Conservation (phyloP, 2,329 filamentous ascomycete genomes). For the Ceratocystis huliohia region DNA sequence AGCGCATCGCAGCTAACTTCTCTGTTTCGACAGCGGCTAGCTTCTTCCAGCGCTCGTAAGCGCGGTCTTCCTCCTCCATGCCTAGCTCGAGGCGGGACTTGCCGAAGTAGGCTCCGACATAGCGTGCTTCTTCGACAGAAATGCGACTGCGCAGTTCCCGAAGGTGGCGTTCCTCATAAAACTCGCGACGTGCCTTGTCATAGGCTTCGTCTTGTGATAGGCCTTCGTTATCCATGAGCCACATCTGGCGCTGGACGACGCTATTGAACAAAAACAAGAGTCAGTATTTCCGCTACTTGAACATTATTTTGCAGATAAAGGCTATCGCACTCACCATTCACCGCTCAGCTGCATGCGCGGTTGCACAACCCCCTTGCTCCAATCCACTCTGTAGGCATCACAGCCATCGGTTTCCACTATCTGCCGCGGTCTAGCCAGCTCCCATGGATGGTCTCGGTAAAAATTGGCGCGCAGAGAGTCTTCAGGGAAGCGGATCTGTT, state of each 20-base stretch:
- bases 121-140: conserved; percentile 73
- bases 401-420: conserved; percentile 76
- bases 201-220: conserved; percentile 61
- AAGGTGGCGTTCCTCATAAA: conserved; percentile 70
- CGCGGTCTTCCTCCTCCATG: conserved; percentile 67
- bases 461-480: conserved; percentile 70
- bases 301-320: not conserved
- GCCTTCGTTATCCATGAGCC: conserved; percentile 56
- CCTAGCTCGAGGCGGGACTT: conserved; percentile 61
- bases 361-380: conserved; percentile 64
- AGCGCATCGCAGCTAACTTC: conserved; percentile 31
- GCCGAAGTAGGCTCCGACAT: conserved; percentile 81
- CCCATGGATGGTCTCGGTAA: conserved; percentile 93
- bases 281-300: conserved; percentile 1
- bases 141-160: conserved; percentile 75
- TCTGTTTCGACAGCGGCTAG: conserved; percentile 51
- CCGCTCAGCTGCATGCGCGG: conserved; percentile 64
- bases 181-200: conserved; percentile 75
- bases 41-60: conserved; percentile 71
- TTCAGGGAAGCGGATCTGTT: conserved; percentile 67
- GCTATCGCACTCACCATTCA: conserved; percentile 52
- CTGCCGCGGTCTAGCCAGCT: conserved; percentile 75
- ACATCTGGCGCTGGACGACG: conserved; percentile 83
- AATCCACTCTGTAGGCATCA: conserved; percentile 64
- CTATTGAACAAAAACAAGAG: conserved; percentile 36